Base-by-base conservation (phyloP, 257 asterid species). In the Solanum chilense region DNA sequence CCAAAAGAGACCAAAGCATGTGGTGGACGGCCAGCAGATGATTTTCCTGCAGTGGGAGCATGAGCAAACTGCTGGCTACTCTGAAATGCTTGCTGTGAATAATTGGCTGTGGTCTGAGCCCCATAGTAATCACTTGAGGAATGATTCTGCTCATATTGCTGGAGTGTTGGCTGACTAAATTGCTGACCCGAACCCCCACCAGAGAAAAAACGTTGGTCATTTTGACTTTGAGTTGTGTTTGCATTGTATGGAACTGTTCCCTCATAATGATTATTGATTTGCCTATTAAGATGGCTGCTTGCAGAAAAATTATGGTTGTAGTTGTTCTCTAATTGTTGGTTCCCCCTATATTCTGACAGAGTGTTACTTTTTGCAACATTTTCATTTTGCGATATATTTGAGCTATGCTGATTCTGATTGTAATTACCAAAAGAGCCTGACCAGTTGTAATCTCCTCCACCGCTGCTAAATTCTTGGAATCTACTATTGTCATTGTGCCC, bases 1-100 rank as follows among this genome's bases (percentile, higher is more conserved):
- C 99, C 99, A 88, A 97, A 97, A 85, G 96, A 85, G 89, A 94
- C 98, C 91, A 97, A 90, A 85, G 99, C 99, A 91, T 96, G 98
- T 29, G 98, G 94, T 76, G 99, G 99, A 74, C 99, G 98, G 58
- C 97, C 99, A 18, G 95, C 97, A 88, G 98, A 93, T 74, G 98
- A 95, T 91, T 96, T 96, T 87, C 93, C 98, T 14, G 93, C 70
- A 49, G 91, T 87, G 73, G 95, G 92, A 74, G 94, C 76, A 86
- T 93, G 90, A 13, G 98, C 70, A 84, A 87, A 89, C 87, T 93
- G 95, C 89, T 90, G 90, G 71, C 92, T 87, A 89, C 78, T 88
- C 84, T 92, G 95, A 88, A 92, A 88, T 84, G 91, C 93, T 86
- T 91, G 93, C 89, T 89, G 97, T 35, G 95, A 71, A 85, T 92